Evolutionary conservation across 768 basidiomycete species (phyloP).

Genomic region (Lactarius indigo): DNA sequence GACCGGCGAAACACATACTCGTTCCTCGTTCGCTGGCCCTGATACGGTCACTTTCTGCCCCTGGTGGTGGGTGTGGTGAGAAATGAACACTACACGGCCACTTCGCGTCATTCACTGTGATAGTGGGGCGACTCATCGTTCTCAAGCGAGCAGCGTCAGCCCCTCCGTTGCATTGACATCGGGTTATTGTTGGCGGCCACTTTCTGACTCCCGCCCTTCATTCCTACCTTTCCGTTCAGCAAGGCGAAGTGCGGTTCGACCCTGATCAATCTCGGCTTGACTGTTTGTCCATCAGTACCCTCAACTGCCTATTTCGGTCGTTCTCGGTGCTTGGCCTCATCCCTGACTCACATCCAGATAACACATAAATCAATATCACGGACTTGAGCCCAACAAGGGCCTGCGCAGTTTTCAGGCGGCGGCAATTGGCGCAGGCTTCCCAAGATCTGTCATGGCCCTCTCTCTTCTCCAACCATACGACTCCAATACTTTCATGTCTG

Average conservation of each 20-base stretch:
- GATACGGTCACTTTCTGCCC: neutral
- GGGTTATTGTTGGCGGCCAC: too few species aligned
- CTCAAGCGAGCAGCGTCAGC: neutral
- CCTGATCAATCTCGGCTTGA: conserved; percentile 11
- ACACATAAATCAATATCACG: too few species aligned
- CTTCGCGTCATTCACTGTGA: neutral
- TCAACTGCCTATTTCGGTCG: conserved; percentile 12
- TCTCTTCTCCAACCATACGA: neutral
- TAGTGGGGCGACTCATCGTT: neutral
- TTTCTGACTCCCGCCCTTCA: too few species aligned
- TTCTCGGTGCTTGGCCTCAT: neutral
- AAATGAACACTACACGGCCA: neutral
- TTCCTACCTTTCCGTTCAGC: neutral
- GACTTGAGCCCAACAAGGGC: too few species aligned
- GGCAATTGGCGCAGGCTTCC: conserved; percentile 8
- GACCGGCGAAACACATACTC: neutral
- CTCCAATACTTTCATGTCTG: too few species aligned
- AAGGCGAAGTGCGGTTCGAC: conserved; percentile 15
- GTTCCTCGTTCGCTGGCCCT: neutral
- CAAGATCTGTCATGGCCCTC: conserved; percentile 7
- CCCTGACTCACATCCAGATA: too few species aligned
- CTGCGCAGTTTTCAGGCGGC: conserved; percentile 10
- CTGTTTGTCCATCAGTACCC: conserved; percentile 1
- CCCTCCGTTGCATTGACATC: neutral
- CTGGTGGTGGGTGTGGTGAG: neutral